Percentiles rank a stretch among this genome's conserved stretches.
Conservation (phyloP, 2,329 filamentous ascomycete species). For the Colletotrichum liaoningense region DNA sequence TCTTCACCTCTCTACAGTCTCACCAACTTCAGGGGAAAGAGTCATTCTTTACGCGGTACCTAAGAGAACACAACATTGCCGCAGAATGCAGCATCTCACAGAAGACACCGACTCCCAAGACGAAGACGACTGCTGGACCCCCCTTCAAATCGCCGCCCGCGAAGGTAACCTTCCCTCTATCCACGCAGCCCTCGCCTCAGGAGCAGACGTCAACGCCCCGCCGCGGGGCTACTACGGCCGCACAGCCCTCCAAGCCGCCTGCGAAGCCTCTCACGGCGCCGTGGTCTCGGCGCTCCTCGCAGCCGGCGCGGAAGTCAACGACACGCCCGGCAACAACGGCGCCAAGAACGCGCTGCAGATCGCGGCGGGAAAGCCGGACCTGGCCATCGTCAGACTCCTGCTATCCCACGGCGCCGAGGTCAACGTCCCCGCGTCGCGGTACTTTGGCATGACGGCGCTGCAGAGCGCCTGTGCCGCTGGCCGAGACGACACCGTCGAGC, state of each 20-base stretch:
- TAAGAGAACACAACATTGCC: too few relatives aligned
- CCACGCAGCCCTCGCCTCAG: conserved; percentile 39
- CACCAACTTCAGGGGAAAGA: background rate
- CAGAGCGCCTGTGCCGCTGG: conserved; percentile 49
- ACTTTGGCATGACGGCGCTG: conserved; percentile 51
- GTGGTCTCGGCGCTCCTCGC: conserved; percentile 44
- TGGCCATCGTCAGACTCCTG: conserved; percentile 41
- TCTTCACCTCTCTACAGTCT: background rate
- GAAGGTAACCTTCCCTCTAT: conserved; percentile 44
- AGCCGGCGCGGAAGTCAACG: conserved; percentile 47
- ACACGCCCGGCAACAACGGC: conserved; percentile 47
- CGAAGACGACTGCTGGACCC: conserved; percentile 47
- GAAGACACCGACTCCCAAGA: conserved; percentile 11
- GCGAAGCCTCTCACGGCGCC: conserved; percentile 40
- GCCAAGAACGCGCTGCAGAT: conserved; percentile 51
- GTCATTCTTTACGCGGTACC: too few relatives aligned
- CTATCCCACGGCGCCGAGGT: conserved; percentile 44
- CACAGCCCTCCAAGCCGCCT: conserved; percentile 51
- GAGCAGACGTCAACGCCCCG: conserved; percentile 45
- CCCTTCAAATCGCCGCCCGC: conserved; percentile 47
- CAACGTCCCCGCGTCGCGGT: conserved; percentile 44
- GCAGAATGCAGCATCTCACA: background rate
- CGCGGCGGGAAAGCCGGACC: conserved; percentile 45
- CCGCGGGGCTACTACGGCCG: conserved; percentile 48
- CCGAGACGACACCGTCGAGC: conserved; percentile 38